These are phyloP conservation scores for Sergeia podlipaevii DNA, from an alignment of 208 protist genomes.

Conservation along the genomic window DNA sequence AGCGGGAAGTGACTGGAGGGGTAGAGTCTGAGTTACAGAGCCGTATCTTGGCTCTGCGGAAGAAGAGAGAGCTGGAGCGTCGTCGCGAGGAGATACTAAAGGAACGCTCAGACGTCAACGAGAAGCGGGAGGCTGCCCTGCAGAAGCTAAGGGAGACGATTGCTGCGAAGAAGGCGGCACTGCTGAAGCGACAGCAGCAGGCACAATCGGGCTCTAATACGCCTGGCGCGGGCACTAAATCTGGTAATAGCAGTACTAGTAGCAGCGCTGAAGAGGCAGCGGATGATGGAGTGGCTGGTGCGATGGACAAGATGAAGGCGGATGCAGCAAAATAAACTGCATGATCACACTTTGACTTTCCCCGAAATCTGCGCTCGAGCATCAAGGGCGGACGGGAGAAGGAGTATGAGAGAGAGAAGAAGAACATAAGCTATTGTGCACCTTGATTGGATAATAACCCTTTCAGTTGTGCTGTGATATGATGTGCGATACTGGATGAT, in stretches of 20 bases:
- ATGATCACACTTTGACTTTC: no score
- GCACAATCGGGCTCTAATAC: not conserved
- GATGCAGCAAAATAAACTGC: not conserved
- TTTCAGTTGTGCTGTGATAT: no score
- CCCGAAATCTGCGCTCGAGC: no score
- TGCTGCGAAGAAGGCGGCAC: conserved; percentile 74
- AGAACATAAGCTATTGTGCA: no score
- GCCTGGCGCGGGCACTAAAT: not conserved
- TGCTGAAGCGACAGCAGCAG: conserved; percentile 32
- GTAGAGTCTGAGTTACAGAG: conserved; percentile 80
- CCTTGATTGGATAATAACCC: no score
- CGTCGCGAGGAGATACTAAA: conserved; percentile 60
- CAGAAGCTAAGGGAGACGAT: conserved; percentile 74
- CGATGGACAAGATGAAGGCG: conserved; percentile 36
- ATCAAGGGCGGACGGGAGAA: no score
- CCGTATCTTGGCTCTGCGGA: conserved; percentile 79
- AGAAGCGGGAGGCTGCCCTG: conserved; percentile 69
- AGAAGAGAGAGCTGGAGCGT: conserved; percentile 84
- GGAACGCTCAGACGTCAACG: conserved; percentile 45
- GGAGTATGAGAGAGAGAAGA: no score
- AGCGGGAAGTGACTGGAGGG: conserved; percentile 59
- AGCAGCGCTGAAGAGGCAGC: not conserved
- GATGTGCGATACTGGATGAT: no score
- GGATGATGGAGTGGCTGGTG: conserved; percentile 25
- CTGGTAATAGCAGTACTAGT: conserved; percentile 3